Evolutionary conservation across 495 filamentous ascomycete species (phyloP), one percentile per base, ranked within the genome.

Genomic region (Immersiella caudata): DNA sequence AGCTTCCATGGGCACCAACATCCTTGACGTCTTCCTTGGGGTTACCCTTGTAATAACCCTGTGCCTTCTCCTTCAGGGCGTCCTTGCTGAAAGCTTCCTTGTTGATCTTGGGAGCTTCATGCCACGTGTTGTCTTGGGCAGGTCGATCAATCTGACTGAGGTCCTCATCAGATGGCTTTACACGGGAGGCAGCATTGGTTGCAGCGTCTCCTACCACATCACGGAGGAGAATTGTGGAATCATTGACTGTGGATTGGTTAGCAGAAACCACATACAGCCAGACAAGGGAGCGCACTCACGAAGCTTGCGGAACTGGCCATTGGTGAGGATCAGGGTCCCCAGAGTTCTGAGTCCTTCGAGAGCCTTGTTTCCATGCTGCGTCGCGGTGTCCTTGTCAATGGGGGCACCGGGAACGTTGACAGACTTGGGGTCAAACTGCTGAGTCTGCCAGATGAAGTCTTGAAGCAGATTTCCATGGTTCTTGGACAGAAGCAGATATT

Each of bases 231-330:
- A 93, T 81, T 35, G 85, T 87, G n/a, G 92, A 91, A 82, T 99
- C 95, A 61, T 85, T 93, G 67, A 99, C 92, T 95, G 67, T 81
- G 90, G 55, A 94, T 87, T 93, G n/a, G n/a, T n/a, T n/a, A n/a
- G n/a, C n/a, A n/a, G n/a, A n/a, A n/a, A n/a, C n/a, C n/a, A n/a
- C n/a, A n/a, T n/a, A n/a, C n/a, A n/a, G n/a, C n/a, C n/a, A n/a
- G n/a, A n/a, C 11, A 24, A 6, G 8, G 14, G 46, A 55, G n/a
- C n/a, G n/a, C 8, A 89, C 92, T 78, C 84, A 95, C 92, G 79
- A 22, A 97, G 87, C 82, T 97, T 97, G 56, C 93, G 86, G 83
- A 97, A 97, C 80, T 97, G 94, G 66, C 95, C 96, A 69, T 99
- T 99, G 67, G 93, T 94, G 75, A 98, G 90, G 68, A 99, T 80